These are phyloP conservation scores for Chytridiales sp. DNA, from an alignment of 371 early-diverging fungal species.

Conservation along the genomic window DNA sequence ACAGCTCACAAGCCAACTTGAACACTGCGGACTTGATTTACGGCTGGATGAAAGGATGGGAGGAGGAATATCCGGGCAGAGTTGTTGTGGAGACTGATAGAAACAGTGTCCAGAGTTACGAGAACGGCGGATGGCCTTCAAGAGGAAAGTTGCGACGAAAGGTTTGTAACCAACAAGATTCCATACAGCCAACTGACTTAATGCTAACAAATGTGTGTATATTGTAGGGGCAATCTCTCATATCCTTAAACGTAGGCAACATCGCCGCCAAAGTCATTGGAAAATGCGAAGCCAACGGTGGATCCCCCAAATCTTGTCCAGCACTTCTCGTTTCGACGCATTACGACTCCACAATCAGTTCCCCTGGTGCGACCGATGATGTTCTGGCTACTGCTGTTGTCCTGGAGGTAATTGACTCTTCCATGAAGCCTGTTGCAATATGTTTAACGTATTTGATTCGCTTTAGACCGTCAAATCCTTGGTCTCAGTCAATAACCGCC, in stretches of 20 bases:
- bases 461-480: too few relatives aligned
- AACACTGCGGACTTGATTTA: neutral
- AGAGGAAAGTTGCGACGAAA: neutral
- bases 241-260: constrained; percentile 4
- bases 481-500: too few relatives aligned
- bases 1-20: constrained; percentile 3
- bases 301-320: neutral
- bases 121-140: neutral
- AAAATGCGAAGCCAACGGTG: constrained; percentile 1
- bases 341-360: constrained; percentile 67
- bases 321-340: constrained; percentile 51
- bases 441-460: too few relatives aligned
- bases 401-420: constrained; percentile 50
- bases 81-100: neutral
- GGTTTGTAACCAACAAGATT: too few relatives aligned
- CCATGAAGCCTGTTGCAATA: too few relatives aligned
- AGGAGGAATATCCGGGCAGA: neutral
- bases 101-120: neutral
- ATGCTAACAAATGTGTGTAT: neutral
- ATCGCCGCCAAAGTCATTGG: constrained; percentile 10
- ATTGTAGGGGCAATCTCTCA: neutral
- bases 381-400: constrained; percentile 69
- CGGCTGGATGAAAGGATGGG: neutral
- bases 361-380: constrained; percentile 79
- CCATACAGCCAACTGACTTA: too few relatives aligned